Evolutionary conservation across 495 filamentous ascomycete species (phyloP), one percentile per base, ranked within the genome.

Genomic region (Endocarpon pusillum): DNA sequence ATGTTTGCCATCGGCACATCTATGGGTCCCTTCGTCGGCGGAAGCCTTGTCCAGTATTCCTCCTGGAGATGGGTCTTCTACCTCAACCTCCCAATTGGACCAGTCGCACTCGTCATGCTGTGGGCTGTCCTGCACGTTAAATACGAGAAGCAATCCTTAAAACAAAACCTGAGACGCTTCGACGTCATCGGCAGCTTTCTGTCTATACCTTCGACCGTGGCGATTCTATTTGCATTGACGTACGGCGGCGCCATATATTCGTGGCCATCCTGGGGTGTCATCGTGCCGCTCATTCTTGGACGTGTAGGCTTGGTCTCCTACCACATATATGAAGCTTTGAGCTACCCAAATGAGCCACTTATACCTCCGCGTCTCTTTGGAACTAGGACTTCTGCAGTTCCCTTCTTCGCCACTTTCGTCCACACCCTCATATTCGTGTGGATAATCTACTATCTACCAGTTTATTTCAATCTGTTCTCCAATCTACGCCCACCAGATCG

Each of bases 11-110:
- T 57, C 5, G 57, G 55, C 0, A 41, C 42, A 1, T 36, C 52
- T 3, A 5, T 52, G 2, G 62, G 57, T 0, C 62, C 60, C 0
- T 39, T 62, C 3, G 6, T 63, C 0, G 56, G 56, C 1, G 58
- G 53, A 0, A 41, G 42, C 0, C 42, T 62, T 23, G 34, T 38
- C 2, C 21, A 53, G 27, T 24, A 42, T 3, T 56, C 58, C 20
- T 57, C 57, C 0, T 73, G 67, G 68, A 34, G 67, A 21, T 74
- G 70, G 73, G 66, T 71, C 35, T 79, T 78, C 45, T 81, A 71
- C 50, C 66, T 81, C 44, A 81, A 79, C 44, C 51, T 78, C 11
- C 48, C 61, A 12, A 53, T 76, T n/a, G 60, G 60, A 23, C 72
- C 45, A 3, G 36, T 61, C 14, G 49, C 57, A 0, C 57, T 65